These are phyloP conservation scores for Hirschfeldia incana DNA, from an alignment of 345 rosid species.

Conservation along the genomic window DNA sequence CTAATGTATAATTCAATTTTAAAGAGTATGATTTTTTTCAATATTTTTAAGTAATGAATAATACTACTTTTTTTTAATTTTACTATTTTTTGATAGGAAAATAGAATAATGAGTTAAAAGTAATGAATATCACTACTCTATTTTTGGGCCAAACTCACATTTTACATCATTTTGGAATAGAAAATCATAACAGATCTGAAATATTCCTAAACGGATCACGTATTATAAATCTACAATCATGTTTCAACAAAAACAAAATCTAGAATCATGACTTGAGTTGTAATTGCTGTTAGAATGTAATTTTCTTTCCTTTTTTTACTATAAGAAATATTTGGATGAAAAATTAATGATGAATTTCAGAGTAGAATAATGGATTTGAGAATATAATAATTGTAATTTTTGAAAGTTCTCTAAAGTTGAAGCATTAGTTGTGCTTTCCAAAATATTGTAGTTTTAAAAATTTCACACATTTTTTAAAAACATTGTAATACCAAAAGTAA, in stretches of 20 bases:
- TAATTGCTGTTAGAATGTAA: conserved; percentile 4
- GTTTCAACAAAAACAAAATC: background rate
- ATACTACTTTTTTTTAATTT: background rate
- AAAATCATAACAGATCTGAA: background rate
- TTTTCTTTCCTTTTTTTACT: background rate
- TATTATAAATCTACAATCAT: conserved; percentile 9
- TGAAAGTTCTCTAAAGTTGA: conserved; percentile 55
- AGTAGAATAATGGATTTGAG: background rate
- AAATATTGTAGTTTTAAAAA: background rate
- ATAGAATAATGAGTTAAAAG: too few species aligned
- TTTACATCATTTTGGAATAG: background rate
- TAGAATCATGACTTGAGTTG: background rate
- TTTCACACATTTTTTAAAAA: too few species aligned
- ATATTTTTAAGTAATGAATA: background rate
- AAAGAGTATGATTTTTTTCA: background rate
- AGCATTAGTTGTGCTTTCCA: conserved; percentile 39
- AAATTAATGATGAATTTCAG: conserved; percentile 28
- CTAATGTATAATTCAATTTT: background rate
- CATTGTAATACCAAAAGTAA: too few species aligned
- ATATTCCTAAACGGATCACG: background rate
- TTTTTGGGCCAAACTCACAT: background rate
- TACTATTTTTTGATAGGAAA: background rate
- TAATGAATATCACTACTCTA: too few species aligned
- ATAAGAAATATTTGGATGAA: background rate
- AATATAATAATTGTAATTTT: conserved; percentile 36